A percentile compares a stretch with the other conserved stretches of the same genome.
Conservation (phyloP, 768 basidiomycete genomes). For the Postia placenta region DNA sequence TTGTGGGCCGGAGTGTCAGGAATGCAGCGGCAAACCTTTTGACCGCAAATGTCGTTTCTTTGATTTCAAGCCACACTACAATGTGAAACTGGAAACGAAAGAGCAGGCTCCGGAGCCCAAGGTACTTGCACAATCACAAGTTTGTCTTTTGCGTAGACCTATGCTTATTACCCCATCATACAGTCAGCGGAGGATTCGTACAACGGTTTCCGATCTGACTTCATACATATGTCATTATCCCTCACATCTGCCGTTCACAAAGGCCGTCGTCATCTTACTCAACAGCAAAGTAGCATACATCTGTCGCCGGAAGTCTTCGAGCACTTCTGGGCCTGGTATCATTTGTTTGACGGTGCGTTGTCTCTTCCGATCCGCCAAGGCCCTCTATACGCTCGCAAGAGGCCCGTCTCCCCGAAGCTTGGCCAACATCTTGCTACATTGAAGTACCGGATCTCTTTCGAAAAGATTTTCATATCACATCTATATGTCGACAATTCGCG, state of each 20-base stretch:
- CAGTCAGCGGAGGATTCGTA: slow-evolving; percentile 64
- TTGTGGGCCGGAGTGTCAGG: slow-evolving; percentile 62
- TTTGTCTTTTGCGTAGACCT: slow-evolving; percentile 9
- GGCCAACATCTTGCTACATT: slow-evolving; percentile 84
- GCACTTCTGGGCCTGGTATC: slow-evolving; percentile 93
- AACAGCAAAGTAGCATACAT: slow-evolving; percentile 66
- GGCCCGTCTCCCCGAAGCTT: slow-evolving; percentile 77
- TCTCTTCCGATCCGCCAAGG: slow-evolving; percentile 88
- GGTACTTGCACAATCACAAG: too few species aligned
- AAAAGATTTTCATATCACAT: slow-evolving; percentile 80
- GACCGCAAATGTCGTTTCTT: slow-evolving; percentile 78
- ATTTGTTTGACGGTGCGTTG: slow-evolving; percentile 70
- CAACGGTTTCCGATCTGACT: slow-evolving; percentile 86
- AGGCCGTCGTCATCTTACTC: slow-evolving; percentile 20
- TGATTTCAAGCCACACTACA: slow-evolving; percentile 74
- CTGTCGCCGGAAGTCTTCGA: slow-evolving; percentile 79
- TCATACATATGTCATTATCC: slow-evolving; percentile 88
- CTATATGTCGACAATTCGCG: slow-evolving; percentile 76
- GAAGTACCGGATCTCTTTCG: slow-evolving; percentile 79
- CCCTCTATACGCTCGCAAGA: slow-evolving; percentile 61
- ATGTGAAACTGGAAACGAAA: slow-evolving; percentile 59
- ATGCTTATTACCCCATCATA: slow-evolving; percentile 11
- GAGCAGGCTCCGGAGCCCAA: slow-evolving; percentile 33
- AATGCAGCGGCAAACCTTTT: slow-evolving; percentile 56
- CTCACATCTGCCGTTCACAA: slow-evolving; percentile 57